Evolutionary conservation across 1,284 basidiomycete genomes (phyloP).

Genomic region (Melampsora larici-populina): DNA sequence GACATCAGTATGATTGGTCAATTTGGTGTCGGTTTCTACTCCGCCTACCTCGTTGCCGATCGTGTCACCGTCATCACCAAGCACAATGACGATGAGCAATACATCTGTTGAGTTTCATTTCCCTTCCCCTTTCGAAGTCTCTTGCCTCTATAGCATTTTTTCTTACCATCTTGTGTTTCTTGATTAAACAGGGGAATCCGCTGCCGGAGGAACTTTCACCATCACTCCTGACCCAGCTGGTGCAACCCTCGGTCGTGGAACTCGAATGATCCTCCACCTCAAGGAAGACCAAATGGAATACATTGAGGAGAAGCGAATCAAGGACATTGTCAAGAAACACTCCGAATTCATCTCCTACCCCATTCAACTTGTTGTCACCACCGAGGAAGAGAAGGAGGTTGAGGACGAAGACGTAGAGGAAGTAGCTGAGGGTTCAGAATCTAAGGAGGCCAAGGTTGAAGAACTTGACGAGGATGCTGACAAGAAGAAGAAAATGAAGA

Average conservation of each 20-base stretch:
- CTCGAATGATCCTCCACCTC: conserved; percentile 88
- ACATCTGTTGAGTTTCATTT: conserved; percentile 66
- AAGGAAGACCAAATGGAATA: conserved; percentile 99
- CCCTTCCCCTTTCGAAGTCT: not conserved
- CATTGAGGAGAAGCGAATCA: conserved; percentile 98
- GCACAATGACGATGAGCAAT: conserved; percentile 99
- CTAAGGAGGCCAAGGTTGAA: conserved; percentile 67
- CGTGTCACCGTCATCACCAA: conserved; percentile 98
- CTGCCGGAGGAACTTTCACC: conserved; percentile 98
- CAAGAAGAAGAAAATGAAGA: conserved; percentile 96
- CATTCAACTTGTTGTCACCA: conserved; percentile 96
- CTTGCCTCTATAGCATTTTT: not conserved
- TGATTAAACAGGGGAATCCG: conserved; percentile 67
- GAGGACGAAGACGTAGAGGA: conserved; percentile 51
- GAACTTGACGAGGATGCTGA: conserved; percentile 77
- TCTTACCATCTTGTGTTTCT: not conserved
- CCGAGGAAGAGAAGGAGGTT: conserved; percentile 79
- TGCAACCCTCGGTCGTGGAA: conserved; percentile 87
- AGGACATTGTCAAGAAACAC: conserved; percentile 99
- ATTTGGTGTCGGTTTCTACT: conserved; percentile 99
- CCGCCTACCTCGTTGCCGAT: conserved; percentile 97
- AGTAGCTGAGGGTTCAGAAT: conserved; percentile 65
- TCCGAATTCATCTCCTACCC: conserved; percentile 99
- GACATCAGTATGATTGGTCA: conserved; percentile 74
- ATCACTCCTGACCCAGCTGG: conserved; percentile 91